Evolutionary conservation across 345 rosid species (phyloP).

Genomic region (Gossypium australe): DNA sequence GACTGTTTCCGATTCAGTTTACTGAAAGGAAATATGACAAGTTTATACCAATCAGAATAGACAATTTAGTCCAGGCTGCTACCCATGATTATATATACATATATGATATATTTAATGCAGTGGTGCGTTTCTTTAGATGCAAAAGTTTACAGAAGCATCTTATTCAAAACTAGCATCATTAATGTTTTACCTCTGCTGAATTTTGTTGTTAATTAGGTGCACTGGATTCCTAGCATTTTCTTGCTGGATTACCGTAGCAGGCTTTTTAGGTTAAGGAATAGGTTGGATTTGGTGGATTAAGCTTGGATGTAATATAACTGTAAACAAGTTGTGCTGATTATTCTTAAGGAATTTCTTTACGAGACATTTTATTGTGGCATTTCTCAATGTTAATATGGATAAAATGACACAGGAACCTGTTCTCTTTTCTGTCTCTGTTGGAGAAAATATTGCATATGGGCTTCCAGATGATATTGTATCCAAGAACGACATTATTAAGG

Average conservation of each 20-base stretch:
- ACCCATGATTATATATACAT: background rate
- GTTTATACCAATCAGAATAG: background rate
- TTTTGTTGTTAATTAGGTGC: background rate
- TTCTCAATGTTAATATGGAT: slow-evolving; percentile 10
- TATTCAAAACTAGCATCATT: background rate
- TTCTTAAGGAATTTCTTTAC: slow-evolving; percentile 1
- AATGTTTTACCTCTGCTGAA: background rate
- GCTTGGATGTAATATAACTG: background rate
- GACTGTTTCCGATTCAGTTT: background rate
- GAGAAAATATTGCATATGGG: slow-evolving; percentile 96
- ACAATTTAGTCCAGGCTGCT: background rate
- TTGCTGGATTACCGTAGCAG: background rate
- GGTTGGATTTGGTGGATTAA: background rate
- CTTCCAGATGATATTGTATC: slow-evolving; percentile 88
- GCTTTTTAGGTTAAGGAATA: slow-evolving; percentile 1
- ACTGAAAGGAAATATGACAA: background rate
- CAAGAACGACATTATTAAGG: slow-evolving; percentile 80
- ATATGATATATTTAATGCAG: background rate
- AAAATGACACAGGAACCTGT: slow-evolving; percentile 68
- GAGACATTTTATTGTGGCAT: slow-evolving; percentile 2
- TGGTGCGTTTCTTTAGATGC: background rate
- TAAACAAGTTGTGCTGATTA: background rate
- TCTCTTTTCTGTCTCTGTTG: slow-evolving; percentile 86
- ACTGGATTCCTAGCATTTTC: background rate
- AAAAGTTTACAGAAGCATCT: background rate